These are phyloP conservation scores for Fusarium mundagurra DNA, from an alignment of 2,329 filamentous ascomycete genomes.

Conservation along the genomic window DNA sequence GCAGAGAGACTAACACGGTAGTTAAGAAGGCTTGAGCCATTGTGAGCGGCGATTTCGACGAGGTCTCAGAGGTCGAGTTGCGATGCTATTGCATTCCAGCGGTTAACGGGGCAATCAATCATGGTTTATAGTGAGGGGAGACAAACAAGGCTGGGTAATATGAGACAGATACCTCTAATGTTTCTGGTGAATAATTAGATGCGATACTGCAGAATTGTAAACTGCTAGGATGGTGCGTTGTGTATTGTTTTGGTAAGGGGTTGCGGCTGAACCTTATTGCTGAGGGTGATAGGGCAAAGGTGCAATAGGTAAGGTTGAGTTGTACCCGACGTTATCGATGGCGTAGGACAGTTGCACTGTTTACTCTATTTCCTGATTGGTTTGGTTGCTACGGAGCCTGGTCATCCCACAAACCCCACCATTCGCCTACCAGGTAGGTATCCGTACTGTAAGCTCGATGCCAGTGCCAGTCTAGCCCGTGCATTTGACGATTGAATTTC, in stretches of 20 bases:
- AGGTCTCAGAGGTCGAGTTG: constrained; percentile 19
- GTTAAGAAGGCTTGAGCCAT: constrained; percentile 55
- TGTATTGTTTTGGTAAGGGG: constrained; percentile 11
- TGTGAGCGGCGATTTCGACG: constrained; percentile 26
- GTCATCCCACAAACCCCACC: constrained; percentile 36
- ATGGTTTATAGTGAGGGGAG: constrained; percentile 11
- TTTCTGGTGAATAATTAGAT: constrained; percentile 5
- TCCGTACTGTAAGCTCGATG: constrained; percentile 3
- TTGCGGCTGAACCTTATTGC: constrained; percentile 13
- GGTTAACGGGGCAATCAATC: constrained; percentile 54
- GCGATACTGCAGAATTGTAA: constrained; percentile 8
- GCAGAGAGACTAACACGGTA: constrained; percentile 52
- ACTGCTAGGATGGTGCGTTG: constrained; percentile 14
- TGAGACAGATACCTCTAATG: constrained; percentile 24
- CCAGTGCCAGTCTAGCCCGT: not conserved
- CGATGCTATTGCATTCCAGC: constrained; percentile 50
- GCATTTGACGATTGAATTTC: not conserved
- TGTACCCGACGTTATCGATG: constrained; percentile 20
- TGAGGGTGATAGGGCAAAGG: constrained; percentile 28
- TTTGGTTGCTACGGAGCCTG: constrained; percentile 44
- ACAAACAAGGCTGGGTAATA: constrained; percentile 24
- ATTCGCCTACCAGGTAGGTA: not conserved
- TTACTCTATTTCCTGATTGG: constrained; percentile 47
- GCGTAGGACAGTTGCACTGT: constrained; percentile 37
- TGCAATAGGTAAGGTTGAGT: constrained; percentile 12